Base-by-base conservation (phyloP, 2,329 filamentous ascomycete species). In the Fonsecaea monophora region DNA sequence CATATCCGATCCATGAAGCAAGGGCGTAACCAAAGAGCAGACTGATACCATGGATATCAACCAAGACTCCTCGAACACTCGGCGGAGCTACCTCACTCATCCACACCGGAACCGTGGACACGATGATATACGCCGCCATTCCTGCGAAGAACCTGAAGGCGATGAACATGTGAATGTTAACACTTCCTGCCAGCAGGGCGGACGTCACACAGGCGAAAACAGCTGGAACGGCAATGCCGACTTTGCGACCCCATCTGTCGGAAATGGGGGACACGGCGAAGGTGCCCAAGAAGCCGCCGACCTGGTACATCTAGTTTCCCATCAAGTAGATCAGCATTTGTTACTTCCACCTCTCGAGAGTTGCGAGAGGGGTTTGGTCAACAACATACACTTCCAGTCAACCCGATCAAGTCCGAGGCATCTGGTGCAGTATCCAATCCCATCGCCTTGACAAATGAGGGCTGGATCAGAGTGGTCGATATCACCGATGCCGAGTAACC, bases 381-480 rank as follows among this genome's bases (percentile, higher is more conserved):
- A 12, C 18, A 2, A 53, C 48, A n/a, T 15, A 53, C 48, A 15
- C 48, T 53, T 25, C 95, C 95, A 69, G 95, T 98, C 68, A 99
- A 88, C 76, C 95, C 95, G 4, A 53, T 63, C 34, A 63, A 32
- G 35, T 55, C 53, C 7, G 9, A n/a, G 9, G 50, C 60, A 45
- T 63, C 25, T 32, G 12, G 12, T 15, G 32, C 12, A 12, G 15
- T 25, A 18, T 55, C 50, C 15, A 63, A 35, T 21, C 37, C 53
- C 50, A 63, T 55, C 12, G 13, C 79, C 2, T 70, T 73, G 72
- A 80, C 81, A 74, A 82, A 82, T 35, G 75, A 78, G 2, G 81
- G 79, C 65, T 83, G 80, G 2, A 80, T 53, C 9, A 68, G 53
- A 13, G 65, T 68, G 30, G 57, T 65, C 10, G 54, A 63, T 35